These are phyloP conservation scores for Solioccasus polychromus DNA, from an alignment of 768 basidiomycete species.

Conservation along the genomic window DNA sequence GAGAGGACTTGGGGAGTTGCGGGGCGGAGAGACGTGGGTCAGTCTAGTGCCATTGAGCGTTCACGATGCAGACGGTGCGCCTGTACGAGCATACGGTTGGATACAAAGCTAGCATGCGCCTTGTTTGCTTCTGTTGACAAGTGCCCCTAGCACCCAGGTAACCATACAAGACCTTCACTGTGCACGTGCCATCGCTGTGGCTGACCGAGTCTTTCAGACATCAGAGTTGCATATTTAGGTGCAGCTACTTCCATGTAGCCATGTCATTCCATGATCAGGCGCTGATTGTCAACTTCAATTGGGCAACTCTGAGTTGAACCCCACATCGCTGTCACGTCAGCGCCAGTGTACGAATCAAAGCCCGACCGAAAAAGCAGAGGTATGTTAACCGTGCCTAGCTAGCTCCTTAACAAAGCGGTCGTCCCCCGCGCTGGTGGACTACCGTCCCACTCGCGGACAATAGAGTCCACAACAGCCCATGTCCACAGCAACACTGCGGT, in stretches of 20 bases:
- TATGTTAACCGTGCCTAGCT: not conserved
- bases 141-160: slow-evolving; percentile 5
- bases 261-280: not conserved
- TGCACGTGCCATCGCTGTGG: not conserved
- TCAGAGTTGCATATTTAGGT: slow-evolving; percentile 6
- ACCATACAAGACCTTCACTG: slow-evolving; percentile 6
- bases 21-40: slow-evolving; percentile 39
- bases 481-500: slow-evolving; percentile 5
- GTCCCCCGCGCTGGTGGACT: too few species aligned
- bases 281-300: not conserved
- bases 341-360: not conserved
- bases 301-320: not conserved
- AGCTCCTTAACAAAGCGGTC: slow-evolving; percentile 1
- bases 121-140: slow-evolving; percentile 15
- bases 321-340: not conserved
- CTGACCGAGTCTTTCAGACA: not conserved
- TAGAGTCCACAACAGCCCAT: slow-evolving; percentile 8
- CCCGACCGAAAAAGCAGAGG: too few species aligned
- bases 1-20: slow-evolving; percentile 47
- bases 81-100: slow-evolving; percentile 69
- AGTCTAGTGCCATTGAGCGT: slow-evolving; percentile 59
- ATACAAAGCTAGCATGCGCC: slow-evolving; percentile 1
- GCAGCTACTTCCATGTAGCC: slow-evolving; percentile 3
- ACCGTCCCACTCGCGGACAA: slow-evolving; percentile 7
- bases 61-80: slow-evolving; percentile 62